A percentile compares a stretch with the other conserved stretches of the same genome.
phyloP scores from a whole-genome alignment of 108 stramenopile species.

The Cyclotella sp. region DNA sequence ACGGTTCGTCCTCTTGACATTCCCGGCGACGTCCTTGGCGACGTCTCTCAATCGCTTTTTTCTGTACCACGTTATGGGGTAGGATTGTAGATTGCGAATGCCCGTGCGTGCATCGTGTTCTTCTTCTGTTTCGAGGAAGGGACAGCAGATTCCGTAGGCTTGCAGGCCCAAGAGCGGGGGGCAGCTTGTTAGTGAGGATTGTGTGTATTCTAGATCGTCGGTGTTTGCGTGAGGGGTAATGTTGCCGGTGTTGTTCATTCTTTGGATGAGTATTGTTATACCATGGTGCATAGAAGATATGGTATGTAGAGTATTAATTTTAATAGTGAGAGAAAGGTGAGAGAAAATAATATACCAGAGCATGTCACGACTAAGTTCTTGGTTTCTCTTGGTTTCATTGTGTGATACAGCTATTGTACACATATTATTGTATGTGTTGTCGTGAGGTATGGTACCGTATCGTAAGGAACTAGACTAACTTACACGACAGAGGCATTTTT shows the following conservation, averaged over 20 bases:
- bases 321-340: no score
- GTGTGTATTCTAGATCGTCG: not conserved
- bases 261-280: not conserved
- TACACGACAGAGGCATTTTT: no score
- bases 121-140: constrained; percentile 36
- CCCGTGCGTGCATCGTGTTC: constrained; percentile 28
- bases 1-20: not conserved
- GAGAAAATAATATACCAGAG: no score
- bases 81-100: constrained; percentile 13
- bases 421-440: no score
- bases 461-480: no score
- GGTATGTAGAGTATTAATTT: no score
- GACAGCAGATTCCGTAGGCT: constrained; percentile 37
- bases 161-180: constrained; percentile 33
- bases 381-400: no score
- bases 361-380: no score
- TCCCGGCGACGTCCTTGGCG: constrained; percentile 2
- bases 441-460: no score
- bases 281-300: no score
- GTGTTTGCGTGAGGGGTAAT: not conserved
- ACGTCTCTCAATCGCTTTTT: constrained; percentile 14
- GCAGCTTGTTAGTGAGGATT: constrained; percentile 10
- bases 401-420: no score
- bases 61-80: constrained; percentile 49
- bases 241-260: not conserved